phyloP scores from a whole-genome alignment of 768 basidiomycete species.

The Boletus subparvulus region DNA sequence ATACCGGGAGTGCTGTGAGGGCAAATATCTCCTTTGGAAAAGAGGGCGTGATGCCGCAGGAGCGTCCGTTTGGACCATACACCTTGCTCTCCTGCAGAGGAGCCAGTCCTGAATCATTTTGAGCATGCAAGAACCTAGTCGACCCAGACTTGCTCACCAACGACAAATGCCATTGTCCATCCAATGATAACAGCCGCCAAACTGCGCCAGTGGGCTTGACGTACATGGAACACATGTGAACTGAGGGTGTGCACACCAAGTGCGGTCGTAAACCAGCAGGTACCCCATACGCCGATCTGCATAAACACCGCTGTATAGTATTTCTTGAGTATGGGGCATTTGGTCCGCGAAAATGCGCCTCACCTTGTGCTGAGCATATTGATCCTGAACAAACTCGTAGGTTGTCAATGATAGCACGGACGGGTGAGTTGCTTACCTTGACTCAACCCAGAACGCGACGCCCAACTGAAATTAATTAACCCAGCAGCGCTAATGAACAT shows the following conservation, averaged over 20 bases:
- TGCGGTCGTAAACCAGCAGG: constrained; percentile 61
- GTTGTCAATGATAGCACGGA: not conserved
- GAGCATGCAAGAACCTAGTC: not conserved
- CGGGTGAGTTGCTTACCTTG: constrained; percentile 39
- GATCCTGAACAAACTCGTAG: constrained; percentile 35
- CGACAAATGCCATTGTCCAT: constrained; percentile 49
- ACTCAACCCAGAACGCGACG: constrained; percentile 42
- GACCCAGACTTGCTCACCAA: constrained; percentile 44
- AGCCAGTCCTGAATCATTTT: constrained; percentile 23
- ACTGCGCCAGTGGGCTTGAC: constrained; percentile 51
- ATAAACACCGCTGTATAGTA: constrained; percentile 47
- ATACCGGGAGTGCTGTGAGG: constrained; percentile 64
- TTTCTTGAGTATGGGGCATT: not conserved
- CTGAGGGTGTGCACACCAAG: constrained; percentile 70
- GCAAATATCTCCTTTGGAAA: constrained; percentile 46
- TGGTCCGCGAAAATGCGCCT: not conserved
- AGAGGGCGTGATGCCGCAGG: constrained; percentile 49
- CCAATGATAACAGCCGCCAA: constrained; percentile 45
- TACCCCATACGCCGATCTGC: constrained; percentile 61
- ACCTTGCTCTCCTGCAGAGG: constrained; percentile 39
- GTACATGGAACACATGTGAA: constrained; percentile 57
- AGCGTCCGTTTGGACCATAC: constrained; percentile 53
- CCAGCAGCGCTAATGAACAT: constrained; percentile 52
- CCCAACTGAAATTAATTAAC: constrained; percentile 54
- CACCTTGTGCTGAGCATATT: constrained; percentile 63